These are phyloP conservation scores for Geranium brycei DNA, from an alignment of 345 rosid species.

Conservation along the genomic window DNA sequence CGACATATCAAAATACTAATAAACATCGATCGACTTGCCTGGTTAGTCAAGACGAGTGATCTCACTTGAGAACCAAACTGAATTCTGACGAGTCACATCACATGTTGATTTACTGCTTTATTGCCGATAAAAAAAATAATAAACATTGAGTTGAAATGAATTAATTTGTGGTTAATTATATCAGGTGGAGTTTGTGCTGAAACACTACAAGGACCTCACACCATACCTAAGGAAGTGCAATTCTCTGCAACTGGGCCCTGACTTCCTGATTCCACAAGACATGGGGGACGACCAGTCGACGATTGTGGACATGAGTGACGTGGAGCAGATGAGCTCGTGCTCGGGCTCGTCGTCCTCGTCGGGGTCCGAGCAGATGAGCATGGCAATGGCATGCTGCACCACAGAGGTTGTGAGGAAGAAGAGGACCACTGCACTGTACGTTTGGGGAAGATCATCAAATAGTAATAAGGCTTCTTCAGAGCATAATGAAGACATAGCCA, in stretches of 20 bases:
- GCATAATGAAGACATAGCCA: conserved; percentile 44
- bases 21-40: too few relatives aligned
- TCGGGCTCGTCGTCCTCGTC: conserved; percentile 34
- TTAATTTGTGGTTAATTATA: too few relatives aligned
- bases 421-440: conserved; percentile 37
- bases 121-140: too few relatives aligned
- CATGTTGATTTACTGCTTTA: too few relatives aligned
- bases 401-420: conserved; percentile 38
- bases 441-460: conserved; percentile 39
- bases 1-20: too few relatives aligned
- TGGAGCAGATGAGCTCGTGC: conserved; percentile 55
- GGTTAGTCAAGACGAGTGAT: too few relatives aligned
- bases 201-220: conserved; percentile 54
- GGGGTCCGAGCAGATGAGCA: conserved; percentile 18
- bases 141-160: neutral
- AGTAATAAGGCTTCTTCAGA: conserved; percentile 37
- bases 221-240: conserved; percentile 57
- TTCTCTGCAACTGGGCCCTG: conserved; percentile 66
- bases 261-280: conserved; percentile 78
- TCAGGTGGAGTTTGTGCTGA: conserved; percentile 85
- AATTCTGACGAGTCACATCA: too few relatives aligned
- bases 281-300: conserved; percentile 64
- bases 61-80: too few relatives aligned
- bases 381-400: conserved; percentile 3
- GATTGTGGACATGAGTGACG: conserved; percentile 50